Conservation (phyloP, 805 yeast genomes). For the Metschnikowia drakensbergensis region DNA sequence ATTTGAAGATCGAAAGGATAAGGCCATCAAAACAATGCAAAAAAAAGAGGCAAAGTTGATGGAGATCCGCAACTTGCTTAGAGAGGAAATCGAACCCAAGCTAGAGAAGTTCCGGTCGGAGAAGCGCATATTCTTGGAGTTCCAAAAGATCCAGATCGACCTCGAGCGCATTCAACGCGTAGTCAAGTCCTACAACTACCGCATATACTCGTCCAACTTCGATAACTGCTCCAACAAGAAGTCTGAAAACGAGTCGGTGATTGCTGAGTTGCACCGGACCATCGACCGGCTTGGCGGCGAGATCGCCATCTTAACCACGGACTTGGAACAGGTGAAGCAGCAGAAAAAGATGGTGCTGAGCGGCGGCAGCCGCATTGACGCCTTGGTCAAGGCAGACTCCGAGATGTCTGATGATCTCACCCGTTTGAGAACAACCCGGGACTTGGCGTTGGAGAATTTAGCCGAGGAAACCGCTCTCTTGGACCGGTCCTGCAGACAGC, state of each 20-base stretch:
- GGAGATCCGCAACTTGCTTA: constrained; percentile 67
- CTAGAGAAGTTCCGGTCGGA: constrained; percentile 75
- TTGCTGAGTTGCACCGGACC: constrained; percentile 40
- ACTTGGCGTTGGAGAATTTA: constrained; percentile 53
- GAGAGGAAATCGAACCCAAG: constrained; percentile 92
- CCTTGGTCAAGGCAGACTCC: constrained; percentile 42
- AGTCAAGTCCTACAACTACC: constrained; percentile 74
- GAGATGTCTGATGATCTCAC: constrained; percentile 53
- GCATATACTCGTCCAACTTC: constrained; percentile 37
- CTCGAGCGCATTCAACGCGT: constrained; percentile 70
- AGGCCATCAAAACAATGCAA: constrained; percentile 86
- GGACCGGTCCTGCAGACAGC: constrained; percentile 22
- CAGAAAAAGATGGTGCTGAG: constrained; percentile 55
- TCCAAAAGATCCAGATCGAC: constrained; percentile 78
- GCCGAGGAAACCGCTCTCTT: constrained; percentile 36
- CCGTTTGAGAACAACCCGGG: constrained; percentile 60
- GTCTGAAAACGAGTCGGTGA: constrained; percentile 36
- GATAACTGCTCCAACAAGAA: constrained; percentile 43
- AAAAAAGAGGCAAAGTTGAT: constrained; percentile 83
- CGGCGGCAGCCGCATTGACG: constrained; percentile 58
- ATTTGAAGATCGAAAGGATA: constrained; percentile 89
- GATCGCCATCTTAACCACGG: constrained; percentile 55
- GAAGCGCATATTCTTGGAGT: constrained; percentile 78
- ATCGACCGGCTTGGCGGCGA: constrained; percentile 51
- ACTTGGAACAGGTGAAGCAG: constrained; percentile 49